Percentiles rank a stretch among this genome's conserved stretches.
phyloP scores from a whole-genome alignment of 169 alveolate species.

The Babesia ovata region DNA sequence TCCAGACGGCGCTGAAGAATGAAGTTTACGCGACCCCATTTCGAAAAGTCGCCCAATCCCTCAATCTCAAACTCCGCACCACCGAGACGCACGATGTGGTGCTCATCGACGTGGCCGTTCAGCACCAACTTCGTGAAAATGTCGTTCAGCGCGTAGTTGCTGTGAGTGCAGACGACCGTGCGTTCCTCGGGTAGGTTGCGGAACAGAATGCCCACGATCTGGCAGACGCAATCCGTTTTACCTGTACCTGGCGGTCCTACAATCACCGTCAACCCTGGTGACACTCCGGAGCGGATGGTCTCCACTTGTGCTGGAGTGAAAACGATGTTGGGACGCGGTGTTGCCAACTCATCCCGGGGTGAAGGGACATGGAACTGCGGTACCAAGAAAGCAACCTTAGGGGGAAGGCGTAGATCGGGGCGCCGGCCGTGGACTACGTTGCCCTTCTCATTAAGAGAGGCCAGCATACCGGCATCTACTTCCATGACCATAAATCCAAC shows the following conservation, averaged over 20 bases:
- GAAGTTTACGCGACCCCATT: conserved; percentile 87
- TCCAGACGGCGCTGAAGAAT: conserved; percentile 80
- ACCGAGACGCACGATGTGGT: conserved; percentile 90
- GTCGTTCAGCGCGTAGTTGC: conserved; percentile 90
- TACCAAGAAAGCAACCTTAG: conserved; percentile 21
- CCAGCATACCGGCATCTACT: conserved; percentile 14
- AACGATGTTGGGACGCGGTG: conserved; percentile 4
- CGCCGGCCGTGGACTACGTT: conserved; percentile 2
- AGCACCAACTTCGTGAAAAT: conserved; percentile 87
- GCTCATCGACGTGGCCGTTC: conserved; percentile 86
- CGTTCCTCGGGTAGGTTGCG: conserved; percentile 86
- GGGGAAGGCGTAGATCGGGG: background rate
- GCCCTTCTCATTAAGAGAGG: background rate
- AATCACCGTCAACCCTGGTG: conserved; percentile 88
- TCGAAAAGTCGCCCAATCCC: conserved; percentile 76
- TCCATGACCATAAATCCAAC: conserved; percentile 1
- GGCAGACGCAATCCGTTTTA: conserved; percentile 90
- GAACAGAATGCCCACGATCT: conserved; percentile 88
- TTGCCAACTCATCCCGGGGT: background rate
- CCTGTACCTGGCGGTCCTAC: conserved; percentile 95
- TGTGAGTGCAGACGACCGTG: conserved; percentile 86
- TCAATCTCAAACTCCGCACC: conserved; percentile 86
- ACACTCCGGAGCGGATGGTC: conserved; percentile 87
- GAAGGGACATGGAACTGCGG: conserved; percentile 9
- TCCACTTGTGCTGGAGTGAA: conserved; percentile 84